Conservation (phyloP, 495 filamentous ascomycete genomes). For the Hypoxylon lenormandii region DNA sequence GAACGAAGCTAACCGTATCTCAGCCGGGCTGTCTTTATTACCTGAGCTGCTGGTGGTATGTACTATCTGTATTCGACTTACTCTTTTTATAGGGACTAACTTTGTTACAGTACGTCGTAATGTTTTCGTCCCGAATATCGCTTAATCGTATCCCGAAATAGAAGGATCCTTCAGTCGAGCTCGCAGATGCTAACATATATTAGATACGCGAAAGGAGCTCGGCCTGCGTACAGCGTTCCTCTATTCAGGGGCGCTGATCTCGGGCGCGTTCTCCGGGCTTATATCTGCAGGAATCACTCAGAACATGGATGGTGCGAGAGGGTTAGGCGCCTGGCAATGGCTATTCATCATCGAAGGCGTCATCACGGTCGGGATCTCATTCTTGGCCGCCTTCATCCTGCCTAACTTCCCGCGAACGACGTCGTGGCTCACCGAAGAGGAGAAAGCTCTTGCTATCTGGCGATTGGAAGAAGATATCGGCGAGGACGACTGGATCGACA, state of each 20-base stretch:
- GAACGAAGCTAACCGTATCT: conserved; percentile 43
- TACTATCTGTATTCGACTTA: conserved; percentile 39
- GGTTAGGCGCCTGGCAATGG: conserved; percentile 69
- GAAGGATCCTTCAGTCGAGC: not conserved
- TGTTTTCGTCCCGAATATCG: conserved; percentile 45
- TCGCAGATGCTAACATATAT: conserved; percentile 31
- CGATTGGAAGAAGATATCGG: conserved; percentile 82
- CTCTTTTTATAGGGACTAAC: conserved; percentile 52
- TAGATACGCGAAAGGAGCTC: conserved; percentile 67
- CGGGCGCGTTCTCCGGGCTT: conserved; percentile 73
- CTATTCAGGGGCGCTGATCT: conserved; percentile 71
- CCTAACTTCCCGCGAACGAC: conserved; percentile 87
- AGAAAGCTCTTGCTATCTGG: conserved; percentile 75
- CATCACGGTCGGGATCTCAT: conserved; percentile 61
- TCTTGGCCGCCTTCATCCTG: conserved; percentile 69
- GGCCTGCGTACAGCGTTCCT: conserved; percentile 69
- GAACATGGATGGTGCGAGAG: conserved; percentile 62
- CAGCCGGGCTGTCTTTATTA: conserved; percentile 66
- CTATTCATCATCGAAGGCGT: conserved; percentile 84
- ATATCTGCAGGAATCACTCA: conserved; percentile 69
- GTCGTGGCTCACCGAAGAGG: conserved; percentile 75
- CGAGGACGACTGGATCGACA: conserved; percentile 76
- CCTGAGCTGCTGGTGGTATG: conserved; percentile 67
- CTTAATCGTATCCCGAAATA: not conserved
- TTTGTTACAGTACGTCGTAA: conserved; percentile 50